phyloP scores from a whole-genome alignment of 108 stramenopile genomes.

The Skeletonema tropicum region DNA sequence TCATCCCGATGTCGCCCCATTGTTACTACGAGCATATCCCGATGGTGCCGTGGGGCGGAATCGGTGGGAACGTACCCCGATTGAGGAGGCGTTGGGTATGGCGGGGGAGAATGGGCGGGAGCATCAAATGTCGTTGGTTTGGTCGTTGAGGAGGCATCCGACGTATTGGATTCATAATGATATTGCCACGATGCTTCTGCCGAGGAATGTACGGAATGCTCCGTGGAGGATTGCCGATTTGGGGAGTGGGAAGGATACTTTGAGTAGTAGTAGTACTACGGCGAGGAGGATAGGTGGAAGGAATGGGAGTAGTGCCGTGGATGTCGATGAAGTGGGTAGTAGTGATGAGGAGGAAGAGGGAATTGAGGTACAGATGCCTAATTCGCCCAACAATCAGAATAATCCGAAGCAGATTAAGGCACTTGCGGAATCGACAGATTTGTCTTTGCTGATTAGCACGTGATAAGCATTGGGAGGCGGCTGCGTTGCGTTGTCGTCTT shows the following conservation, averaged over 20 bases:
- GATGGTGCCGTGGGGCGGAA: conserved; percentile 88
- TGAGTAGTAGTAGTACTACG: background rate
- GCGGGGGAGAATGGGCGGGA: conserved; percentile 90
- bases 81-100: conserved; percentile 90
- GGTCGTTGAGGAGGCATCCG: conserved; percentile 83
- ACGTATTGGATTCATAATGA: conserved; percentile 80
- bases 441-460: conserved; percentile 65
- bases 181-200: conserved; percentile 45
- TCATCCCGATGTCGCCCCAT: conserved; percentile 75
- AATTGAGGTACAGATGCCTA: conserved; percentile 36
- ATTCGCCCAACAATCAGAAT: conserved; percentile 2
- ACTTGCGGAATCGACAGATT: conserved; percentile 46
- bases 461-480: conserved; percentile 70
- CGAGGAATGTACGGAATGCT: conserved; percentile 54
- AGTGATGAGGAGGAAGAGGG: conserved; percentile 50
- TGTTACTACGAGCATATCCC: conserved; percentile 76
- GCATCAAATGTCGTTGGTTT: conserved; percentile 80
- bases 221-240: conserved; percentile 47
- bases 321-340: conserved; percentile 52
- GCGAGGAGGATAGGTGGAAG: conserved; percentile 3
- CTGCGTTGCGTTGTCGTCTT: conserved; percentile 51
- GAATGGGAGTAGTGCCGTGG: conserved; percentile 37
- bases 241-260: conserved; percentile 14
- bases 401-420: conserved; percentile 17
- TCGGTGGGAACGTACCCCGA: conserved; percentile 86